Evolutionary conservation across 1,139 yeast species (phyloP), one percentile per base, ranked within the genome.

Genomic region (Trichomonascaceae sp.): DNA sequence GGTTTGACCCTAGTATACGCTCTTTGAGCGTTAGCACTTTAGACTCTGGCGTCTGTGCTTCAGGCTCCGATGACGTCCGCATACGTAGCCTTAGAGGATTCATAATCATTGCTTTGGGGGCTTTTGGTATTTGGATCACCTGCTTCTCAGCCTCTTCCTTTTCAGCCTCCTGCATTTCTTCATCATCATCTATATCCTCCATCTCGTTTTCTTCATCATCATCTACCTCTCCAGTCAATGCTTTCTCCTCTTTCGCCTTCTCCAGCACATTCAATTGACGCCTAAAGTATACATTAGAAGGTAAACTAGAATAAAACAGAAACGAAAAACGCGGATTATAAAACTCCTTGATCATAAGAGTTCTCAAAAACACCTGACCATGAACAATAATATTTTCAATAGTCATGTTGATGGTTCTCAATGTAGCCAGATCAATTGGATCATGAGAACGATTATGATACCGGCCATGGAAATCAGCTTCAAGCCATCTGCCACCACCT

Each of bases 311-410:
- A 49, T 58, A 56, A 55, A 61, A 66, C 38, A 66, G 56, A 47
- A 66, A 66, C 53, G 61, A 68, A 50, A 56, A 66, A 10, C 54
- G 56, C 2, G 59, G 61, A 52, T 66, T 63, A 20, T 49, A 27
- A n/a, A 50, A 49, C 54, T 66, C 64, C 2, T 58, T 60, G 22
- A 51, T 54, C 67, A 62, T 65, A 15, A 66, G 47, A 2, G 52
- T 47, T 9, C 62, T 55, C 50, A 66, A 69, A 52, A 66, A 66
- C 36, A 50, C 58, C 2, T 64, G 60, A 3, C 69, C 69, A 50
- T 58, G 53, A 22, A 49, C 45, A 9, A 57, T 19, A 10, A 66
- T 64, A 32, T 59, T 55, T 53, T 66, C 68, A 15, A 59, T 55
- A 45, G 61, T 55, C 52, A 55, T 49, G 54, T 66, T 60, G 18